Conservation (phyloP, 495 filamentous ascomycete species). For the Trypethelium eluteriae region DNA sequence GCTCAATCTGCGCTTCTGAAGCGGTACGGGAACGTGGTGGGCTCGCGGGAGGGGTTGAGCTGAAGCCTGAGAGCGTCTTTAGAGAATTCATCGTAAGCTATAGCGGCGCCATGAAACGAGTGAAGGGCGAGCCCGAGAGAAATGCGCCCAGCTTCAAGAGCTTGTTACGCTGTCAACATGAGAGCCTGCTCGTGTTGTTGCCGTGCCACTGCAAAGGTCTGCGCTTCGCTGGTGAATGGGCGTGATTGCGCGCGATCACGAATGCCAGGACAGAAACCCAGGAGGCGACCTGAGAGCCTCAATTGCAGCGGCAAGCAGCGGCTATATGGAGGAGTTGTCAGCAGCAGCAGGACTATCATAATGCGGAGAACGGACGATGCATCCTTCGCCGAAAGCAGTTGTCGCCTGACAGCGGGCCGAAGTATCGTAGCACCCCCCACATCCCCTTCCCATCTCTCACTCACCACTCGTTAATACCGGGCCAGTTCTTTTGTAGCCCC, state of each 20-base stretch:
- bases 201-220: not conserved
- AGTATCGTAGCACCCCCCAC: too few species aligned
- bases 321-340: not conserved
- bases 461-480: not conserved
- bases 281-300: not conserved
- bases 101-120: slow-evolving; percentile 39
- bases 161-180: slow-evolving; percentile 1
- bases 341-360: not conserved
- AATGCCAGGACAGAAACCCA: not conserved
- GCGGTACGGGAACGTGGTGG: slow-evolving; percentile 29
- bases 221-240: not conserved
- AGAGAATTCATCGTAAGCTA: slow-evolving; percentile 88
- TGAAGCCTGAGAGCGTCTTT: slow-evolving; percentile 83
- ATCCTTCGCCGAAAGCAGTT: not conserved
- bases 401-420: not conserved
- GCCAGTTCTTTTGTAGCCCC: too few species aligned
- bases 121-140: not conserved
- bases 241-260: not conserved
- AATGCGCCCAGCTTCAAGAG: not conserved
- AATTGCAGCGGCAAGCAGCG: not conserved
- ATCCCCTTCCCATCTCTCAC: not conserved
- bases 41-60: slow-evolving; percentile 46
- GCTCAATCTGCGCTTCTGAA: slow-evolving; percentile 15
- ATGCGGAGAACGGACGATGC: slow-evolving; percentile 8
- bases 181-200: slow-evolving; percentile 1